phyloP scores from a whole-genome alignment of 2,329 filamentous ascomycete genomes.

The Cercospora canescens region DNA sequence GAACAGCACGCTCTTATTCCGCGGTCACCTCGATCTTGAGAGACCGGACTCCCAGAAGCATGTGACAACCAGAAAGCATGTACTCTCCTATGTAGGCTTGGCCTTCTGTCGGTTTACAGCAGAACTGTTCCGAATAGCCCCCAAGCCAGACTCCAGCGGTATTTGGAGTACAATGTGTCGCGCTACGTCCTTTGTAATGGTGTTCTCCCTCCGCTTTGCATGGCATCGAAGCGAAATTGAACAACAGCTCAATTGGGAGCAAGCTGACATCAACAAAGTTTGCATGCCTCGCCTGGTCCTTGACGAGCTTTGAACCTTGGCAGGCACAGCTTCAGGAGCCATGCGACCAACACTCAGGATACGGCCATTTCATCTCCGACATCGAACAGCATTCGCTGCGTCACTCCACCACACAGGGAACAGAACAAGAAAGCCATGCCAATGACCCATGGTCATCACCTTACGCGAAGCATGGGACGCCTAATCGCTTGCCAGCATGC shows the following conservation, averaged over 20 bases:
- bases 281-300: not conserved
- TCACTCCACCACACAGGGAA: not conserved
- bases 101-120: no score
- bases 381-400: not conserved
- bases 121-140: no score
- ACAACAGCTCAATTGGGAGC: not conserved
- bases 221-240: conserved; percentile 3
- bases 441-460: not conserved
- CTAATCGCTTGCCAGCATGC: not conserved
- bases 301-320: not conserved
- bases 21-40: not conserved
- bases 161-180: not conserved
- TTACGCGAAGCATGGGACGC: not conserved
- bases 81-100: not conserved
- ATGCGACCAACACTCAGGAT: not conserved
- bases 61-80: not conserved
- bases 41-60: not conserved
- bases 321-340: conserved; percentile 1
- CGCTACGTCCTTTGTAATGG: no score
- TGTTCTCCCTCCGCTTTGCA: not conserved
- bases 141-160: no score
- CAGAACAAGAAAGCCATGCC: not conserved
- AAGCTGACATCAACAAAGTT: not conserved
- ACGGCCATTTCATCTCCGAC: not conserved
- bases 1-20: not conserved